Evolutionary conservation across 2,329 filamentous ascomycete genomes (phyloP), one percentile per base, ranked within the genome.

Genomic region (Purpureocillium lavendulum): DNA sequence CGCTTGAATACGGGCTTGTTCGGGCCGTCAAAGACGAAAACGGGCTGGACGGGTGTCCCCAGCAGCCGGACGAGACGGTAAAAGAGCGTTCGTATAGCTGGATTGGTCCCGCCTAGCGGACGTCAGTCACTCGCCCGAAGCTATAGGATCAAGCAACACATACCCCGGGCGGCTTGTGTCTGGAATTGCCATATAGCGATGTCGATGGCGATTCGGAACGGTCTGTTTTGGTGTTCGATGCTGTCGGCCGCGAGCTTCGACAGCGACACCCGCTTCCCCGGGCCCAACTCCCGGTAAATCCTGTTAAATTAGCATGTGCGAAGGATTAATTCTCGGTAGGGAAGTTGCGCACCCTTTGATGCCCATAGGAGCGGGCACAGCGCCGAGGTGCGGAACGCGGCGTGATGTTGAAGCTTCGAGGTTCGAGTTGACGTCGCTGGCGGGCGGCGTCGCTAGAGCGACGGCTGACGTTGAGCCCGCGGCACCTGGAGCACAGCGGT

Each of bases 111-210:
- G 35, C 90, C 82, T 79, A 35, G 4, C 16, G 12, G 4, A 12
- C 29, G 37, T 50, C 36, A 49, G 48, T 35, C 6, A 17, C 9
- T 8, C 3, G 16, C 17, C 13, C 3, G 2, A 9, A n/a, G 3
- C 4, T 9, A 6, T 10, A 2, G 8, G 8, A n/a, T 14, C 2
- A 7, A 3, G 4, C 7, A 6, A 16, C 14, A 41, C 51, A 26
- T 53, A 75, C 78, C 87, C 66, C 80, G 80, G 14, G 85, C 85
- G 12, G 87, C 82, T 56, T 94, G 88, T 11, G 82, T 82, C 55
- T 98, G 92, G 55, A 95, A 97, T 33, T 95, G 84, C 92, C 92
- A 98, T 56, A 98, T 97, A 3, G 88, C 87, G 50, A 94, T 84
- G 57, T 98, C 92, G 47, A 98, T 84, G 30, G 92, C 92, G 35